These are phyloP conservation scores for Pseudocercospora fuligena DNA, from an alignment of 2,329 filamentous ascomycete species.

Conservation along the genomic window DNA sequence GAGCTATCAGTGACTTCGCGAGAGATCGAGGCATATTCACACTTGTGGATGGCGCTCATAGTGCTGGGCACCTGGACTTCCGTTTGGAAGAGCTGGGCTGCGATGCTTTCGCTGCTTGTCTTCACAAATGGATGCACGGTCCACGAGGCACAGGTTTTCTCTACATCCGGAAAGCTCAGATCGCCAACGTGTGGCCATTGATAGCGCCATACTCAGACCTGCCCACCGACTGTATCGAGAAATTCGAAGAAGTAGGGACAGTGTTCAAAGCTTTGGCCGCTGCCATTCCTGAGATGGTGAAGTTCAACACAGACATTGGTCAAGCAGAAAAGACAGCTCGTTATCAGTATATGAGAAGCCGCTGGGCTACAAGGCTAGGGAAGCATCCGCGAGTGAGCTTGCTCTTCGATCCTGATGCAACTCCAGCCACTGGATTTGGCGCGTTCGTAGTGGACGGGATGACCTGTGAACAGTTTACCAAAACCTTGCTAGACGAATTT, in stretches of 20 bases:
- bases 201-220: background rate
- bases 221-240: background rate
- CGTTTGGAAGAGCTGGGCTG: background rate
- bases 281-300: background rate
- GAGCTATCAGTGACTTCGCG: background rate
- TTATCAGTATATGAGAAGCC: background rate
- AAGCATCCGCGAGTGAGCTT: background rate
- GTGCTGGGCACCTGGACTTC: background rate
- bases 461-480: background rate
- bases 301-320: background rate
- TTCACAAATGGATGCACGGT: slow-evolving; percentile 9
- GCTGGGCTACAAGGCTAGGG: background rate
- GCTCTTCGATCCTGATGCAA: background rate
- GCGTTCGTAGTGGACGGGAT: background rate
- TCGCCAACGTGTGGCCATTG: background rate
- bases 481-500: background rate
- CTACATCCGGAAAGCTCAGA: background rate
- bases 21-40: background rate
- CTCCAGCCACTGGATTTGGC: background rate
- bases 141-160: slow-evolving; percentile 6
- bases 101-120: slow-evolving; percentile 5
- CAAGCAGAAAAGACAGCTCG: background rate
- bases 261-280: slow-evolving; percentile 1
- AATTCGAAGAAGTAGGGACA: slow-evolving; percentile 3
- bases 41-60: slow-evolving; percentile 1